Percentiles rank a stretch among this genome's conserved stretches.
Conservation (phyloP, 768 basidiomycete species). For the Amanita pseudoporphyria region DNA sequence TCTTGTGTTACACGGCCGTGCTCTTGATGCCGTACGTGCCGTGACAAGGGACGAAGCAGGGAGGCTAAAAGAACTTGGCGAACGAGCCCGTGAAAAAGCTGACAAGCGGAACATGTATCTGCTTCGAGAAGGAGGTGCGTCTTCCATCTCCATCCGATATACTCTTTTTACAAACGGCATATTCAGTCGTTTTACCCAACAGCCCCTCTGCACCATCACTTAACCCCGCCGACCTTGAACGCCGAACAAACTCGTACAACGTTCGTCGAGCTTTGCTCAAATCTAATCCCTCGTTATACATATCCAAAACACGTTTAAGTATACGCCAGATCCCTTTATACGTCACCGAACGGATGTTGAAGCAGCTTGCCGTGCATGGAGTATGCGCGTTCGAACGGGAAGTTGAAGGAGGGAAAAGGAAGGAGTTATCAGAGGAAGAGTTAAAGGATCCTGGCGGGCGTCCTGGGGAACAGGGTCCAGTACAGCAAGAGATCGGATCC, state of each 20-base stretch:
- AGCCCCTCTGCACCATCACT: slow-evolving; percentile 70
- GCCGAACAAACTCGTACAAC: slow-evolving; percentile 77
- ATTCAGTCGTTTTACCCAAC: slow-evolving; percentile 81
- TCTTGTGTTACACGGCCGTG: slow-evolving; percentile 86
- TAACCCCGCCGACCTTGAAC: slow-evolving; percentile 69
- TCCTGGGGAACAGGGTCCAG: slow-evolving; percentile 9
- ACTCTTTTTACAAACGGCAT: slow-evolving; percentile 2
- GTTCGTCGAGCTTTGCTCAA: slow-evolving; percentile 76
- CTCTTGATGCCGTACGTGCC: slow-evolving; percentile 83
- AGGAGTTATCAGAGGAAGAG: slow-evolving; percentile 66
- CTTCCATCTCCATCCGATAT: not conserved
- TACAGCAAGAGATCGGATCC: slow-evolving; percentile 5
- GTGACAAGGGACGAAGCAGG: slow-evolving; percentile 86
- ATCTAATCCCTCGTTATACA: slow-evolving; percentile 88
- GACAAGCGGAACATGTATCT: slow-evolving; percentile 97
- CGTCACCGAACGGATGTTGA: slow-evolving; percentile 83
- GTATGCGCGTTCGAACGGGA: slow-evolving; percentile 73
- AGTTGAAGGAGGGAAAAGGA: slow-evolving; percentile 50
- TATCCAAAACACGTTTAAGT: slow-evolving; percentile 90
- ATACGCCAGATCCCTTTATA: slow-evolving; percentile 89
- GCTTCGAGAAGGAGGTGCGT: slow-evolving; percentile 88
- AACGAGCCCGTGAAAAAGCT: slow-evolving; percentile 75
- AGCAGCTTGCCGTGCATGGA: slow-evolving; percentile 78
- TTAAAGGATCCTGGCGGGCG: slow-evolving; percentile 31
- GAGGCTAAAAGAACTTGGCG: slow-evolving; percentile 82